phyloP scores from a whole-genome alignment of 192 early-diverging fungal species.

The Cetraspora pellucida region DNA sequence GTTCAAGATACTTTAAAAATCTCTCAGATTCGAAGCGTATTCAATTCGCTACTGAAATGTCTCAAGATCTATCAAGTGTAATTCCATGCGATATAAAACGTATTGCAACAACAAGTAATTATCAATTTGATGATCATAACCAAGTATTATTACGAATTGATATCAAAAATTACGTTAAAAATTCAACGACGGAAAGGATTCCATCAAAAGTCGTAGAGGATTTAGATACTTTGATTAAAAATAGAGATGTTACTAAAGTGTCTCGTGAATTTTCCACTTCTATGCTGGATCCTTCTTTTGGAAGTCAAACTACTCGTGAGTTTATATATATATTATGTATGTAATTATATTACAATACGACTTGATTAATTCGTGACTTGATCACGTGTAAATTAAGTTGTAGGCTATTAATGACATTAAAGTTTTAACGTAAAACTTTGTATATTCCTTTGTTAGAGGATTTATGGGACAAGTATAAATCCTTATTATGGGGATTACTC shows the following conservation, averaged over 20 bases:
- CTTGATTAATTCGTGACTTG: background rate
- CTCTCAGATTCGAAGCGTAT: background rate
- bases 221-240: constrained; percentile 3
- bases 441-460: background rate
- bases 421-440: background rate
- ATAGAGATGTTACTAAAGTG: background rate
- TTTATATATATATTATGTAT: background rate
- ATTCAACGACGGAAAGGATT: background rate
- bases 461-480: constrained; percentile 9
- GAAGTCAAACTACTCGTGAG: background rate
- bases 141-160: background rate
- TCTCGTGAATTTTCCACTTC: background rate
- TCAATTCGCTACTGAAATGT: background rate
- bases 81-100: background rate
- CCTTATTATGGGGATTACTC: background rate
- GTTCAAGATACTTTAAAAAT: background rate
- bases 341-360: background rate
- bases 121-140: background rate
- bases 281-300: background rate
- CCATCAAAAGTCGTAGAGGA: background rate
- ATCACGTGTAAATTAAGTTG: background rate
- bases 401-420: background rate
- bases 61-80: background rate
- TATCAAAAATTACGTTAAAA: background rate
- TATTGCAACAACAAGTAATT: background rate